A percentile compares a stretch with the other conserved stretches of the same genome.
Conservation (phyloP, 2,329 filamentous ascomycete genomes). For the Neofusicoccum kwambonambiense region DNA sequence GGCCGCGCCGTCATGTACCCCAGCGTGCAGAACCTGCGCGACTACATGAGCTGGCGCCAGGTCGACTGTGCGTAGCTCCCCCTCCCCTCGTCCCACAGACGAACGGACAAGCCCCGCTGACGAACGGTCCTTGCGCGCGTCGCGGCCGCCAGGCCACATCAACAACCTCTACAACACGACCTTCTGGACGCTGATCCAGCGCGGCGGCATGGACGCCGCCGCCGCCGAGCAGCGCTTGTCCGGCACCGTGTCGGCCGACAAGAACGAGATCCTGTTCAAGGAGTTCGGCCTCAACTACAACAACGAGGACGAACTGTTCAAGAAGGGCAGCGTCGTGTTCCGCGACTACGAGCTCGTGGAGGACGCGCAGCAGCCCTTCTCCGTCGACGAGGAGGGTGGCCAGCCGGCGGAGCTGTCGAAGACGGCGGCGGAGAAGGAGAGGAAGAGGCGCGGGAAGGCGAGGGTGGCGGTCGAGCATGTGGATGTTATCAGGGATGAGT, state of each 20-base stretch:
- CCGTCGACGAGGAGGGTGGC: background rate
- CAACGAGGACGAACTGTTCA: constrained; percentile 87
- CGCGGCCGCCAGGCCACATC: constrained; percentile 68
- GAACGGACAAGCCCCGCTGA: background rate
- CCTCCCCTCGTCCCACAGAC: background rate
- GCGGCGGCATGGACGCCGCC: constrained; percentile 70
- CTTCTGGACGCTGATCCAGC: constrained; percentile 85
- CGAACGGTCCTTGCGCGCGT: no score
- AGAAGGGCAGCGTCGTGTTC: constrained; percentile 89
- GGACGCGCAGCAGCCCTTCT: constrained; percentile 35
- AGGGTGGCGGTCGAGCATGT: constrained; percentile 78
- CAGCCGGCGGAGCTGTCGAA: constrained; percentile 56
- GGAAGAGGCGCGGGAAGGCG: constrained; percentile 77
- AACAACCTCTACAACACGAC: constrained; percentile 99
- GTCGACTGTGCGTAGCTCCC: constrained; percentile 71
- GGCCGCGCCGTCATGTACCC: constrained; percentile 90
- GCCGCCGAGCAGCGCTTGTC: constrained; percentile 80
- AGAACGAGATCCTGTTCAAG: constrained; percentile 93
- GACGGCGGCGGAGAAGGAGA: constrained; percentile 79
- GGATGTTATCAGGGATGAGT: constrained; percentile 93
- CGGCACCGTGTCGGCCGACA: constrained; percentile 80
- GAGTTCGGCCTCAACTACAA: constrained; percentile 95
- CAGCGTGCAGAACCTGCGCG: constrained; percentile 73
- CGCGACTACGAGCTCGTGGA: constrained; percentile 49
- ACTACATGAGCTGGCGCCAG: constrained; percentile 97